A percentile compares a stretch with the other conserved stretches of the same genome.
Conservation (phyloP, 495 filamentous ascomycete species). For the Pyronema domesticum region DNA sequence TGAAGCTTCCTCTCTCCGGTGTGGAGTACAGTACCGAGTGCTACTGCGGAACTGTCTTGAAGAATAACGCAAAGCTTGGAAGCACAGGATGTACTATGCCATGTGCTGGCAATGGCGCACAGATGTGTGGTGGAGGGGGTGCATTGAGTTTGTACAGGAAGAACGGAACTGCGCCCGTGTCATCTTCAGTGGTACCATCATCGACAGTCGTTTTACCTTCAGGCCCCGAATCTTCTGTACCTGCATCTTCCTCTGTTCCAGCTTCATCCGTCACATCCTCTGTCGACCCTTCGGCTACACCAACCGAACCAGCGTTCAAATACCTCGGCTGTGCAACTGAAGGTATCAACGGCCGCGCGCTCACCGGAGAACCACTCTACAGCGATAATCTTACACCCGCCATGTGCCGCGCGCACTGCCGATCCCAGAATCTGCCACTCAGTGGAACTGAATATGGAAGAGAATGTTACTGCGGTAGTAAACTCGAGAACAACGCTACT, state of each 20-base stretch:
- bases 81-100: slow-evolving; percentile 23
- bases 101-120: slow-evolving; percentile 25
- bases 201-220: slow-evolving; percentile 1
- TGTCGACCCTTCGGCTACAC: neutral
- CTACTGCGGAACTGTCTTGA: slow-evolving; percentile 25
- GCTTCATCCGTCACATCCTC: slow-evolving; percentile 4
- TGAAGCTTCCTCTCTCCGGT: slow-evolving; percentile 10
- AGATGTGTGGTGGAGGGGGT: slow-evolving; percentile 30
- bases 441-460: slow-evolving; percentile 52
- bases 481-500: slow-evolving; percentile 13
- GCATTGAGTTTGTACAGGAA: slow-evolving; percentile 28
- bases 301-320: slow-evolving; percentile 26
- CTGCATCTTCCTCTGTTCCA: neutral
- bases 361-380: slow-evolving; percentile 28
- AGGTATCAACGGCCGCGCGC: slow-evolving; percentile 38
- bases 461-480: slow-evolving; percentile 53
- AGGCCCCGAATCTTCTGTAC: neutral
- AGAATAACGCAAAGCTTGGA: slow-evolving; percentile 17
- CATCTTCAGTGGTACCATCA: neutral
- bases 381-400: slow-evolving; percentile 19
- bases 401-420: slow-evolving; percentile 34
- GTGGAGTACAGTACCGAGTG: slow-evolving; percentile 23
- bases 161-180: slow-evolving; percentile 8
- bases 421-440: slow-evolving; percentile 30
- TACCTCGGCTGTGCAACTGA: slow-evolving; percentile 49